Base-by-base conservation (phyloP, 257 asterid genomes). In the Gentiana dahurica region DNA sequence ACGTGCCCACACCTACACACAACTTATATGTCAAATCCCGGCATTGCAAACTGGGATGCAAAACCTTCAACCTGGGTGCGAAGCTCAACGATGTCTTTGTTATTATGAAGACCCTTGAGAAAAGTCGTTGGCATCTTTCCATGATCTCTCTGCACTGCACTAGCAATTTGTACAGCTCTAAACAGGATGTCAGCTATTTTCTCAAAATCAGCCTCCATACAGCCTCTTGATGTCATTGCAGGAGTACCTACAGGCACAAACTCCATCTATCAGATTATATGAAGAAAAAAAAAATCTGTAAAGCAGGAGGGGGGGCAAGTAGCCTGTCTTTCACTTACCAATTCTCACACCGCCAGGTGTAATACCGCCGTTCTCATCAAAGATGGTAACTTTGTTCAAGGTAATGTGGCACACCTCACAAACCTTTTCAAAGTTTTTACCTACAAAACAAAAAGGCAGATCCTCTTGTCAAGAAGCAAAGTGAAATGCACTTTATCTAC, bases 211-310 rank as follows among this genome's bases (percentile, higher is more conserved):
- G 71, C 53, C 85, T 92, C 98, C 4, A 88, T 44, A 66, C 97
- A 88, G 56, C 98, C 95, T 73, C 95, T 84, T 35, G 98, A 69
- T 37, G 96, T 87, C 94, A 84, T 84, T 63, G 96, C 94, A 66
- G 96, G 87, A 57, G 94, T 87, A 60, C 94, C 92, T 91, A 71
- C 57, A 45, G 13, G 9, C 55, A 8, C 12, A 13, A 39, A 24
- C 7, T 10, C 24, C 24, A 24, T 24, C 24, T 24, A 24, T 24
- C 24, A 24, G 24, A 24, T 24, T 24, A 24, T 24, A 24, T 24
- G 24, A 24, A 24, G 24, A 24, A 24, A 24, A 24, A 24, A 24
- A 24, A 24, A 0, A 24, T 24, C 24, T 24, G 24, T 24, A 24
- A 41, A 41, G 1, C 46, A 41, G 46, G 9, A 41, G 24, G 24